These are phyloP conservation scores for Ophiostoma himal-ulmi DNA, from an alignment of 2,329 filamentous ascomycete genomes.

Conservation along the genomic window DNA sequence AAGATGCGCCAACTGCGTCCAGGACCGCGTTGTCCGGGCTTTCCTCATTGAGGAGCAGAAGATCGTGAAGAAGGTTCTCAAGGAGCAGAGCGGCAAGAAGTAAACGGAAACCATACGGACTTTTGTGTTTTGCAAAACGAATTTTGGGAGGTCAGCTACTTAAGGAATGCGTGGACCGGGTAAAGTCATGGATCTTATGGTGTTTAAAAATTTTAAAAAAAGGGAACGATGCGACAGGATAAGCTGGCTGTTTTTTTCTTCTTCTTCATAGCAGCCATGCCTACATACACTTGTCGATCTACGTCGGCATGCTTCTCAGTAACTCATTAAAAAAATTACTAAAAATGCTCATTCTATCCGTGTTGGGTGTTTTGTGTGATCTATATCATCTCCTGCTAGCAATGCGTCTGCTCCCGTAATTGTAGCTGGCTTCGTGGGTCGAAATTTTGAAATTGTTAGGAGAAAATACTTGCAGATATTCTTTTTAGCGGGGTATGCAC, in stretches of 20 bases:
- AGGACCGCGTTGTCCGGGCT: slow-evolving; percentile 93
- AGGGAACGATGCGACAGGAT: slow-evolving; percentile 16
- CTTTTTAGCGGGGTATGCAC: background rate
- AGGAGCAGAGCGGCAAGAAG: slow-evolving; percentile 63
- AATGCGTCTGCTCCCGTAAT: too few relatives aligned
- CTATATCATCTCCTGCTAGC: background rate
- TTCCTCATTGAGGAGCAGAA: slow-evolving; percentile 99
- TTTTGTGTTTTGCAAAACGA: slow-evolving; percentile 17
- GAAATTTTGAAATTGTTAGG: too few relatives aligned
- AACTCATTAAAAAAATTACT: slow-evolving; percentile 18
- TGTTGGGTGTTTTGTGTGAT: background rate
- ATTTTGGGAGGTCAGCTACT: slow-evolving; percentile 13
- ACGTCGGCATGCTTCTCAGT: slow-evolving; percentile 14
- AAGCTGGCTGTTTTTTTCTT: slow-evolving; percentile 15
- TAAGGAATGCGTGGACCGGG: slow-evolving; percentile 1
- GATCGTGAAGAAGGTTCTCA: slow-evolving; percentile 99
- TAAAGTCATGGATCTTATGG: slow-evolving; percentile 20
- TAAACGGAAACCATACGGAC: slow-evolving; percentile 18
- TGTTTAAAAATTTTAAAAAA: slow-evolving; percentile 16
- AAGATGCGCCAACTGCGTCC: slow-evolving; percentile 97
- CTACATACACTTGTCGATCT: slow-evolving; percentile 13
- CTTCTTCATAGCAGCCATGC: slow-evolving; percentile 14
- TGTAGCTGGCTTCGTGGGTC: too few relatives aligned
- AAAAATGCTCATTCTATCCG: slow-evolving; percentile 11
- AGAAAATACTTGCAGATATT: too few relatives aligned